phyloP scores from a whole-genome alignment of 140 eudicot genomes.

The Ambrosia hybrid region DNA sequence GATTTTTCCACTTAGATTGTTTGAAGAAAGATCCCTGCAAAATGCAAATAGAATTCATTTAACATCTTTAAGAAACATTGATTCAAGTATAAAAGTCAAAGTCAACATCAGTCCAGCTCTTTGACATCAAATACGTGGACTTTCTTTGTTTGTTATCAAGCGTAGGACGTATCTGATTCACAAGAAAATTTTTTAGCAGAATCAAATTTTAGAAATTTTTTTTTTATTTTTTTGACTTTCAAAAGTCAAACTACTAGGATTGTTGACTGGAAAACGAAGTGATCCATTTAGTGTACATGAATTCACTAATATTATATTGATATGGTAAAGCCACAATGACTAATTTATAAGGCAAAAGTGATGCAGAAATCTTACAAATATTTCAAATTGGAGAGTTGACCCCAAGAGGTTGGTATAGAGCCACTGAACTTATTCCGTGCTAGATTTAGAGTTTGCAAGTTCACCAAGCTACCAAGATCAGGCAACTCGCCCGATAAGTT shows the following conservation, averaged over 20 bases:
- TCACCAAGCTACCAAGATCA: constrained; percentile 63
- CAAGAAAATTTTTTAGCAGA: too few relatives aligned
- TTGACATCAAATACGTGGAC: constrained; percentile 15
- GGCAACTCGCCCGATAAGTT: constrained; percentile 68
- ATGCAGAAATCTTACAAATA: constrained; percentile 56
- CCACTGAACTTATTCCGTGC: constrained; percentile 63
- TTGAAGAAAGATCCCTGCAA: constrained; percentile 83
- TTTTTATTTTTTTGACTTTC: background rate
- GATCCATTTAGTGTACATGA: background rate
- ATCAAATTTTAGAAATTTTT: too few relatives aligned
- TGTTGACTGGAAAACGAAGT: background rate
- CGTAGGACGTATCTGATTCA: too few relatives aligned
- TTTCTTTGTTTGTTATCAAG: background rate
- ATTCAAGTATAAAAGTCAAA: background rate
- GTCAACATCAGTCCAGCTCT: constrained; percentile 24
- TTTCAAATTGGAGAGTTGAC: constrained; percentile 65
- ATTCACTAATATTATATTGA: background rate
- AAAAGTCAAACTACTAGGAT: constrained; percentile 4
- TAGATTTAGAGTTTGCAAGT: constrained; percentile 66
- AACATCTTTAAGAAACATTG: background rate
- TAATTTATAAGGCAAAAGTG: constrained; percentile 4
- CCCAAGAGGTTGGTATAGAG: constrained; percentile 76
- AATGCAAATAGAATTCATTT: constrained; percentile 15
- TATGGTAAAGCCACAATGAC: background rate
- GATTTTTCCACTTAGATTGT: constrained; percentile 61